A percentile compares a stretch with the other conserved stretches of the same genome.
phyloP scores from a whole-genome alignment of 352 stramenopile genomes.

The Globisporangium alternatum region DNA sequence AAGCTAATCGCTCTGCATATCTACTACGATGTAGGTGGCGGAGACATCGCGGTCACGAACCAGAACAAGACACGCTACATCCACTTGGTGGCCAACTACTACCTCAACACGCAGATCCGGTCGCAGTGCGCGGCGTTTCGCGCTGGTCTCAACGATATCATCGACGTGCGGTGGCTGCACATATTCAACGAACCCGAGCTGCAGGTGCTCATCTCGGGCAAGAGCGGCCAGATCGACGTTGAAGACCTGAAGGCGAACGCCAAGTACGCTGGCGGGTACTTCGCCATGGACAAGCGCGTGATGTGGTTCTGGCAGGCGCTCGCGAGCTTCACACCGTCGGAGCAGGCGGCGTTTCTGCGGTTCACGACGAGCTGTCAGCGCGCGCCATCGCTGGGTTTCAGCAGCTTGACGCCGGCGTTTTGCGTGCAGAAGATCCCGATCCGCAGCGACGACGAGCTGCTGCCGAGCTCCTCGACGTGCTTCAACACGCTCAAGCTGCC shows the following conservation, averaged over 20 bases:
- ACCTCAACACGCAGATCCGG: conserved; percentile 92
- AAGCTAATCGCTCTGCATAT: neutral
- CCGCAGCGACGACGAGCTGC: conserved; percentile 71
- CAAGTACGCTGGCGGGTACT: conserved; percentile 93
- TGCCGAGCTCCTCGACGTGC: conserved; percentile 94
- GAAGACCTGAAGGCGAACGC: conserved; percentile 89
- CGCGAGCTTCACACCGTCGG: conserved; percentile 69
- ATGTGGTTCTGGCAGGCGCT: conserved; percentile 71
- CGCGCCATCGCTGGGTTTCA: conserved; percentile 94
- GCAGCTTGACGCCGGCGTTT: conserved; percentile 91
- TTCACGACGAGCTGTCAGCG: conserved; percentile 96
- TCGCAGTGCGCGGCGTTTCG: conserved; percentile 94
- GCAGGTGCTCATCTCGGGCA: conserved; percentile 92
- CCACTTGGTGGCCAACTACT: conserved; percentile 94
- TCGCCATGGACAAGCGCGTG: conserved; percentile 76
- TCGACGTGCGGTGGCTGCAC: conserved; percentile 89
- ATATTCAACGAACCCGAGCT: conserved; percentile 97
- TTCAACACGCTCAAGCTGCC: conserved; percentile 98
- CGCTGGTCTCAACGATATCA: conserved; percentile 90
- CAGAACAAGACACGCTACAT: conserved; percentile 95
- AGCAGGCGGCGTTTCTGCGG: conserved; percentile 89
- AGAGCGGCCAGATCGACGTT: conserved; percentile 53
- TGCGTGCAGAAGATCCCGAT: conserved; percentile 85
- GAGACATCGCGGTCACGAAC: conserved; percentile 87
- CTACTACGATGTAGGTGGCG: conserved; percentile 38